Evolutionary conservation across 176 grass and related monocot species (phyloP).

Genomic region (Musa itinerans): DNA sequence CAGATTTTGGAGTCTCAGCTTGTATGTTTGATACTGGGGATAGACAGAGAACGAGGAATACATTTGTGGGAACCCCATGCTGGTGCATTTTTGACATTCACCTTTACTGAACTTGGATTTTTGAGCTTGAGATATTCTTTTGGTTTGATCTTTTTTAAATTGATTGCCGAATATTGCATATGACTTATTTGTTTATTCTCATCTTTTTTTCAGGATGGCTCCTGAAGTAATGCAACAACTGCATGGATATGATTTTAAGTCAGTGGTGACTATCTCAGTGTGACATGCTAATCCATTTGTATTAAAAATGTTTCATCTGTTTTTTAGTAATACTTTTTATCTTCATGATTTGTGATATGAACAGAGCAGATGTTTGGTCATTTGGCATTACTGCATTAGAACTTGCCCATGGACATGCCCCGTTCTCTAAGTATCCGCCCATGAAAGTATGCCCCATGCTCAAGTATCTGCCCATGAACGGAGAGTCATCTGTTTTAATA

Average conservation of each 20-base stretch:
- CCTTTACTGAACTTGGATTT: neutral
- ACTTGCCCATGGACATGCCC: conserved; percentile 92
- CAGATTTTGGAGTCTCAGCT: conserved; percentile 87
- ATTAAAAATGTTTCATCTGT: conserved; percentile 1
- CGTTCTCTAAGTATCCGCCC: conserved; percentile 94
- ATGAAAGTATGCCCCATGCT: conserved; percentile 50
- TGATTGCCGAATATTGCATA: neutral
- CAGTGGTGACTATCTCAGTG: conserved; percentile 25
- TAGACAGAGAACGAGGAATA: conserved; percentile 85
- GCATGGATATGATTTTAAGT: conserved; percentile 99
- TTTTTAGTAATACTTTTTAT: neutral
- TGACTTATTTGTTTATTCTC: neutral
- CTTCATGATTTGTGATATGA: conserved; percentile 14
- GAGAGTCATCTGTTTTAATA: neutral
- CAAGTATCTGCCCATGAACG: neutral
- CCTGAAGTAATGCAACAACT: conserved; percentile 99
- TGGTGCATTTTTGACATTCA: conserved; percentile 38
- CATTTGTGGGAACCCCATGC: conserved; percentile 96
- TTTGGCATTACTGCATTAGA: conserved; percentile 98
- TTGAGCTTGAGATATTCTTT: neutral
- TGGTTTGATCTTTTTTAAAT: no score
- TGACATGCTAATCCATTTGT: conserved; percentile 20
- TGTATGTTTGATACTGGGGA: conserved; percentile 98
- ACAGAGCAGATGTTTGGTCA: conserved; percentile 96
- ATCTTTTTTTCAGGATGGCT: conserved; percentile 67